Evolutionary conservation across 148 eudicot genomes (phyloP), one percentile per base, ranked within the genome.

Genomic region (Vaccinium corymbosum): DNA sequence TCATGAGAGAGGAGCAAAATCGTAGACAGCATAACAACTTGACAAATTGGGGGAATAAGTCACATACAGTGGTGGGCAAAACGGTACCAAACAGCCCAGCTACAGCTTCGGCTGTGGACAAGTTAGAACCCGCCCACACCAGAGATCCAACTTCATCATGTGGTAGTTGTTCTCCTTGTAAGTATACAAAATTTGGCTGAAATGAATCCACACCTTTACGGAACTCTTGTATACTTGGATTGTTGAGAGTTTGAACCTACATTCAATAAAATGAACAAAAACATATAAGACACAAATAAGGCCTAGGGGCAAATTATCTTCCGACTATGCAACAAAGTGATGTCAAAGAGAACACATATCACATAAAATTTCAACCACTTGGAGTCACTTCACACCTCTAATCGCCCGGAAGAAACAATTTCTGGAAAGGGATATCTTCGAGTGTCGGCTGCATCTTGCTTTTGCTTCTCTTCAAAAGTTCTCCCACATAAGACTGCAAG

Each of bases 41-140:
- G 20, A 62, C 74, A 32, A 62, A 16, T 16, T 10, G 13, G 15
- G n/a, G 42, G 80, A 35, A 71, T 14, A 82, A 76, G 53, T 29
- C 64, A 83, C 97, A 85, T 91, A 97, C 99, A 86, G 92, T 87
- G 56, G 93, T 92, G 38, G 99, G 99, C 90, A 92, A 80, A 68
- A 86, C 79, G 85, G 93, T 84, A 86, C 80, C 81, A 86, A 94
- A 93, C 55, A 93, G 88, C 73, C 85, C 93, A 56, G 93, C 86
- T 56, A 92, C 82, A 48, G 84, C 91, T 82, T 91, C 93, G 57
- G 87, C 88, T 74, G 86, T 81, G 74, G 95, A 92, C 80, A 89
- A 76, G 77, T 91, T 92, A 81, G 71, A 84, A 86, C 89, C 94
- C 85, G 89, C 94, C 94, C 92, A 94, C 27, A 84, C 85, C 75